phyloP scores from a whole-genome alignment of 352 stramenopile genomes.

The Pythium volutum region DNA sequence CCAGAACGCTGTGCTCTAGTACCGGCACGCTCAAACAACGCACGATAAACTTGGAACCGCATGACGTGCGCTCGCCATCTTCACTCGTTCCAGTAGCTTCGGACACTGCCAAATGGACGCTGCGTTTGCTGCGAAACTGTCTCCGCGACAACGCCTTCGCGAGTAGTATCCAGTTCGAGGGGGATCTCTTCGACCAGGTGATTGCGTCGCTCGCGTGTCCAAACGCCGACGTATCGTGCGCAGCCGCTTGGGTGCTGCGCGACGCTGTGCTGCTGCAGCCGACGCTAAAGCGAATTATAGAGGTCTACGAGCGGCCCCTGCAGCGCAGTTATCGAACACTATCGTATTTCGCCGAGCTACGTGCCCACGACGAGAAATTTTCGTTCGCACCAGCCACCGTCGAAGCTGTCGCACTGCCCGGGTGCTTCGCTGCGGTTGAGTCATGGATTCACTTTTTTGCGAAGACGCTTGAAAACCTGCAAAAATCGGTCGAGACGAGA shows the following conservation, averaged over 20 bases:
- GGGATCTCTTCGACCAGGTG: constrained; percentile 20
- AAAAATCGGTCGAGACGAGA: not conserved
- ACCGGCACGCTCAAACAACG: not conserved
- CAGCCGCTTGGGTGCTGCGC: constrained; percentile 7
- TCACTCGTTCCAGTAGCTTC: not conserved
- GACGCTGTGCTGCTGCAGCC: constrained; percentile 4
- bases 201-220: constrained; percentile 12
- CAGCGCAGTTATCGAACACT: constrained; percentile 9
- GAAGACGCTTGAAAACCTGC: not conserved
- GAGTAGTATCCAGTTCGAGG: not conserved
- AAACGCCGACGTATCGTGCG: constrained; percentile 10
- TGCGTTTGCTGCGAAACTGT: constrained; percentile 13
- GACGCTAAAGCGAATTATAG: not conserved
- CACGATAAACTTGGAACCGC: not conserved
- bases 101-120: constrained; percentile 8
- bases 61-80: too few relatives aligned
- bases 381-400: not conserved
- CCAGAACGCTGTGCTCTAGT: constrained; percentile 1
- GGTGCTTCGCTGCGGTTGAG: constrained; percentile 9
- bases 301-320: not conserved
- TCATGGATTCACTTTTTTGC: constrained; percentile 19
- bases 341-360: constrained; percentile 8
- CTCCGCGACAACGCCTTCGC: constrained; percentile 11
- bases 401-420: not conserved
- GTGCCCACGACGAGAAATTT: constrained; percentile 5